Evolutionary conservation across 2,329 filamentous ascomycete genomes (phyloP).

Genomic region (Cadophora malorum): DNA sequence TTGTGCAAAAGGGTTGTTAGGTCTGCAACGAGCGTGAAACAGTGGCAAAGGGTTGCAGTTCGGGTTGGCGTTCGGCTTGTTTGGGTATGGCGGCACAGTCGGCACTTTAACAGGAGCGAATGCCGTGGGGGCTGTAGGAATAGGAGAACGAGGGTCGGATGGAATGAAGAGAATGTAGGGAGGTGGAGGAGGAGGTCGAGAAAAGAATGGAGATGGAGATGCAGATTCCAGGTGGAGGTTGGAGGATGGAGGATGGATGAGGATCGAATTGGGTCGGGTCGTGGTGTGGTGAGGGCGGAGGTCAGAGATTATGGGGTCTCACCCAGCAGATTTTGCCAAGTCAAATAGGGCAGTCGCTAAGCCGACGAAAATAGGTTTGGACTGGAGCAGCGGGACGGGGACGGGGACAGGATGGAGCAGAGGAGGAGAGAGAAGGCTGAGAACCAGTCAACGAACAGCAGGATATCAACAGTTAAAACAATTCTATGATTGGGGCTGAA

Average conservation of each 20-base stretch:
- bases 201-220: conserved; percentile 24
- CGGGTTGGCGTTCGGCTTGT: conserved; percentile 9
- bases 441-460: background rate
- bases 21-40: conserved; percentile 39
- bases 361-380: conserved; percentile 21
- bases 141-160: conserved; percentile 31
- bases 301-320: conserved; percentile 26
- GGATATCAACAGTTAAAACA: background rate
- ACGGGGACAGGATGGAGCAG: background rate
- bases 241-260: no score
- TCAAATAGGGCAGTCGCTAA: conserved; percentile 22
- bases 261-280: background rate
- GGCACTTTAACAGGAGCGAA: background rate
- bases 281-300: background rate
- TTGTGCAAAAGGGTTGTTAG: conserved; percentile 25
- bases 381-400: background rate
- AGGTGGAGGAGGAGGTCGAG: conserved; percentile 19
- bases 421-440: conserved; percentile 16
- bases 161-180: conserved; percentile 27
- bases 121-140: conserved; percentile 1
- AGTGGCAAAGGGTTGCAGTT: conserved; percentile 24
- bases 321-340: conserved; percentile 18
- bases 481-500: conserved; percentile 6
- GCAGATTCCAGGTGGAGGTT: background rate
- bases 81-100: conserved; percentile 7